Percentiles rank a stretch among this genome's conserved stretches.
phyloP scores from a whole-genome alignment of 495 filamentous ascomycete species.

The Penicillium canariense region DNA sequence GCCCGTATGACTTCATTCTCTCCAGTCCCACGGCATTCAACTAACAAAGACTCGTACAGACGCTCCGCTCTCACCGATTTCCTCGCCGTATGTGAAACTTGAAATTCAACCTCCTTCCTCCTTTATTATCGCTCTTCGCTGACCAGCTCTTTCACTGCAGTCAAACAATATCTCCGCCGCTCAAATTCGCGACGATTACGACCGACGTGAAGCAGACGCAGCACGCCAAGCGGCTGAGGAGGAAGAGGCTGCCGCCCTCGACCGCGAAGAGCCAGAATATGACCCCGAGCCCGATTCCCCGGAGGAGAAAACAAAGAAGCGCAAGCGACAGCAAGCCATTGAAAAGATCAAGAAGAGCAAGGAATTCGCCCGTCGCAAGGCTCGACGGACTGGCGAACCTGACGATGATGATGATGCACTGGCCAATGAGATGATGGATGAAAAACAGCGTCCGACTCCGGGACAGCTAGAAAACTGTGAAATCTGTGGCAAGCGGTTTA shows the following conservation, averaged over 20 bases:
- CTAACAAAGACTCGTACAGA: slow-evolving; percentile 30
- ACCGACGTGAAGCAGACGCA: slow-evolving; percentile 44
- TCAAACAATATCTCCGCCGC: slow-evolving; percentile 87
- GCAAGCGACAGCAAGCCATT: slow-evolving; percentile 61
- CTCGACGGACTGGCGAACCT: slow-evolving; percentile 44
- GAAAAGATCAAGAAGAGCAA: slow-evolving; percentile 78
- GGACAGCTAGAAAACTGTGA: slow-evolving; percentile 91
- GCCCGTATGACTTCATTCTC: slow-evolving; percentile 50
- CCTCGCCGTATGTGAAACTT: slow-evolving; percentile 56
- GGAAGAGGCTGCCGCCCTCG: slow-evolving; percentile 14
- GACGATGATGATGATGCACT: slow-evolving; percentile 50
- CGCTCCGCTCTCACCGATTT: slow-evolving; percentile 82
- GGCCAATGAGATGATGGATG: slow-evolving; percentile 56
- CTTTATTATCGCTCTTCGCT: neutral
- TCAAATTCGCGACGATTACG: slow-evolving; percentile 69
- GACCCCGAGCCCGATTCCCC: slow-evolving; percentile 30
- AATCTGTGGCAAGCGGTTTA: slow-evolving; percentile 82
- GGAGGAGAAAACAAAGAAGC: slow-evolving; percentile 57
- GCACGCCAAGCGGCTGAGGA: slow-evolving; percentile 33
- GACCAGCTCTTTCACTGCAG: slow-evolving; percentile 35
- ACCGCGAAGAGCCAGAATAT: slow-evolving; percentile 30
- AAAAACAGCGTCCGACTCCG: slow-evolving; percentile 64
- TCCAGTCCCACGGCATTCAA: neutral
- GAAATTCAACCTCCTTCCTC: neutral
- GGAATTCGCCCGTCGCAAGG: slow-evolving; percentile 59